Conservation (phyloP, 2,329 filamentous ascomycete genomes). For the Ceratocystis cubensis region DNA sequence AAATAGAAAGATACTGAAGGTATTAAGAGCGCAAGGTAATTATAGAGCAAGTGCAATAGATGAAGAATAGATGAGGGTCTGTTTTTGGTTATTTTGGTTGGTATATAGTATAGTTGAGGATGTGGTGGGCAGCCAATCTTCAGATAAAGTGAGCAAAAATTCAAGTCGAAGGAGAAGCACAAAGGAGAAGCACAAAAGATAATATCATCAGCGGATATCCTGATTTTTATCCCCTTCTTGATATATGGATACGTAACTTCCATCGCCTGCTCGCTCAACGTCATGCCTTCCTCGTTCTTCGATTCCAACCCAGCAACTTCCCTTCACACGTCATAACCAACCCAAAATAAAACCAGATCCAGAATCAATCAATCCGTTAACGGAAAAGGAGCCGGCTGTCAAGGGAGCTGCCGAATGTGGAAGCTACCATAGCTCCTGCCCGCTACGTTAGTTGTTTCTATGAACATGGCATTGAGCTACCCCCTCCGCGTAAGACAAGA, state of each 20-base stretch:
- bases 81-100: not conserved
- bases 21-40: not conserved
- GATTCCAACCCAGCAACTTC: conserved; percentile 8
- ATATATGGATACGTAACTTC: not conserved
- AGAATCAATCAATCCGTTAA: not conserved
- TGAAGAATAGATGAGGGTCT: not conserved
- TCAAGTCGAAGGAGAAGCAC: not conserved
- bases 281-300: not conserved
- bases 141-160: not conserved
- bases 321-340: not conserved
- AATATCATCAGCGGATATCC: not conserved
- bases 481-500: not conserved
- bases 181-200: not conserved
- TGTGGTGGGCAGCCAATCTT: conserved; percentile 11
- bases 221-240: not conserved
- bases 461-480: not conserved
- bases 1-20: not conserved
- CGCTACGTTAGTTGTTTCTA: not conserved
- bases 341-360: no score
- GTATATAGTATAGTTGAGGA: not conserved
- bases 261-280: not conserved
- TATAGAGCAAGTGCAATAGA: not conserved
- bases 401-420: conserved; percentile 10
- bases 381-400: not conserved
- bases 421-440: not conserved